phyloP scores from a whole-genome alignment of 1,284 basidiomycete genomes.

The Leccinum griseonigrum region DNA sequence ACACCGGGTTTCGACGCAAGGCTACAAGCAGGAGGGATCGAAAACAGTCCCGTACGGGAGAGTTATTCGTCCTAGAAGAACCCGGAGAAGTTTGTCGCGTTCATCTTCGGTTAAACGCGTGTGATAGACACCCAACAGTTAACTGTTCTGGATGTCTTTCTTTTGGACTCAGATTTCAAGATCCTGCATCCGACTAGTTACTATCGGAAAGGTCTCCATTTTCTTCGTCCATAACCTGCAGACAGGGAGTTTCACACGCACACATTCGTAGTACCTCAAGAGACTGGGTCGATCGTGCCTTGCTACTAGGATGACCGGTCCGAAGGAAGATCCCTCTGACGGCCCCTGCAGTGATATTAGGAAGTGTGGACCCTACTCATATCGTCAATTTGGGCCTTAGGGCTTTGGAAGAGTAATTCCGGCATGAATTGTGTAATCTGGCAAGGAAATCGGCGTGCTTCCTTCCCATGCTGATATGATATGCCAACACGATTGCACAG shows the following conservation, averaged over 20 bases:
- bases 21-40: constrained; percentile 65
- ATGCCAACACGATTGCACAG: neutral
- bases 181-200: constrained; percentile 79
- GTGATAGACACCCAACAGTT: constrained; percentile 43
- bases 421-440: too few relatives aligned
- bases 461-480: constrained; percentile 14
- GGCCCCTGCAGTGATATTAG: too few relatives aligned
- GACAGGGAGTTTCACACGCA: constrained; percentile 31
- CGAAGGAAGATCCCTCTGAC: too few relatives aligned
- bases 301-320: too few relatives aligned
- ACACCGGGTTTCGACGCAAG: constrained; percentile 60
- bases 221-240: constrained; percentile 45
- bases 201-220: constrained; percentile 73
- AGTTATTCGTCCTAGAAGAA: constrained; percentile 87
- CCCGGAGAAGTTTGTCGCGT: constrained; percentile 71
- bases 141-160: constrained; percentile 89
- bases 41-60: constrained; percentile 76
- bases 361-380: too few relatives aligned
- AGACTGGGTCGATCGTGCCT: constrained; percentile 24
- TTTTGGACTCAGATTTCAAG: constrained; percentile 87
- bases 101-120: constrained; percentile 1
- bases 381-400: too few relatives aligned
- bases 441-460: constrained; percentile 26
- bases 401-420: too few relatives aligned
- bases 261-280: constrained; percentile 10